phyloP scores from a whole-genome alignment of 805 yeast genomes.

The Hanseniaspora clermontiae region DNA sequence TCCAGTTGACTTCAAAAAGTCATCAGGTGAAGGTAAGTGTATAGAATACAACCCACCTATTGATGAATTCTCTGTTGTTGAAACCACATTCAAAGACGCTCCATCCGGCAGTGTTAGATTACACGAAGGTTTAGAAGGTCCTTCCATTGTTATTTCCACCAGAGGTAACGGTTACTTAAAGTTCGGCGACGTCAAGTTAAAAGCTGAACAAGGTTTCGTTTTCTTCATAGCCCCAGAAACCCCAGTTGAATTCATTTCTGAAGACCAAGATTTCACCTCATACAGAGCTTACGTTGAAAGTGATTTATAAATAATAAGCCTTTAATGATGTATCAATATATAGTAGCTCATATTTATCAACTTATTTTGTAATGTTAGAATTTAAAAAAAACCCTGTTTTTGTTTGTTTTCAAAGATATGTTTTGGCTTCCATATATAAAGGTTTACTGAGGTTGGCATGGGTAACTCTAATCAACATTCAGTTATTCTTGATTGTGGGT shows the following conservation, averaged over 20 bases:
- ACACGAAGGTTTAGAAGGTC: slow-evolving; percentile 61
- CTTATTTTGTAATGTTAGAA: neutral
- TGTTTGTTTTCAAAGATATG: too few species aligned
- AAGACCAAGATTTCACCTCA: slow-evolving; percentile 49
- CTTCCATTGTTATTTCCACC: slow-evolving; percentile 74
- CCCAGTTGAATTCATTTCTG: slow-evolving; percentile 46
- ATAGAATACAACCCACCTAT: slow-evolving; percentile 88
- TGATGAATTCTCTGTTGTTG: slow-evolving; percentile 88
- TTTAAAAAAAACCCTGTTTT: too few species aligned
- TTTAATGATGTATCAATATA: neutral
- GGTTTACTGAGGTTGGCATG: too few species aligned
- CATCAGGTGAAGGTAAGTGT: slow-evolving; percentile 54
- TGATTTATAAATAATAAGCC: slow-evolving; percentile 17
- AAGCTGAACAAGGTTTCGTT: slow-evolving; percentile 59
- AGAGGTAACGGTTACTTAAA: slow-evolving; percentile 61
- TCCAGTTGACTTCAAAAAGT: slow-evolving; percentile 36
- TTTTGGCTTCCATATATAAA: too few species aligned
- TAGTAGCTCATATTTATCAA: neutral
- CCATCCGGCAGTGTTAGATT: slow-evolving; percentile 38
- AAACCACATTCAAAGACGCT: slow-evolving; percentile 46
- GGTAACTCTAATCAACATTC: neutral
- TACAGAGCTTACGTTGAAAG: slow-evolving; percentile 88
- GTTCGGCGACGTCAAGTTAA: slow-evolving; percentile 32
- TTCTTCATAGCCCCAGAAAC: slow-evolving; percentile 74
- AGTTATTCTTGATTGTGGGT: slow-evolving; percentile 14